phyloP scores from a whole-genome alignment of 371 early-diverging fungal genomes.

The Mortierella sp. region DNA sequence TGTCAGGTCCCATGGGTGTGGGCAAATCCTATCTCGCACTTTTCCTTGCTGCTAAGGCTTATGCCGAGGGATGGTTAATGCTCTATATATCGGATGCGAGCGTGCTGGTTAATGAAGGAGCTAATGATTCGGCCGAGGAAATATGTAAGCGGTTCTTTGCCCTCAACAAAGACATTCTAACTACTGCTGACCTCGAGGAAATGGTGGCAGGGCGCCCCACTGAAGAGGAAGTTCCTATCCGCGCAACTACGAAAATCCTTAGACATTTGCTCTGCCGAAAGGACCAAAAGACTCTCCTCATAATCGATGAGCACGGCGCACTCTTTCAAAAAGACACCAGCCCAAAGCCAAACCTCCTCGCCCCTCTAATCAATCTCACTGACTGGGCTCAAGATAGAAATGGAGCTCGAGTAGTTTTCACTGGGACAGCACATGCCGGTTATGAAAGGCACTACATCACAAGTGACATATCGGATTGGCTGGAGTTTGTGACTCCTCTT shows the following conservation, averaged over 20 bases:
- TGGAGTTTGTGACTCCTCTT: conserved; percentile 27
- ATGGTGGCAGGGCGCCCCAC: not conserved
- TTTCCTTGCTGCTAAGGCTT: conserved; percentile 38
- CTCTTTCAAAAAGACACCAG: conserved; percentile 29
- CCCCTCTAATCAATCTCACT: conserved; percentile 23
- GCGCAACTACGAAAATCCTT: conserved; percentile 10
- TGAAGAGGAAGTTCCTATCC: not conserved
- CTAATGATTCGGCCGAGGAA: not conserved
- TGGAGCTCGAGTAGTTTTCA: conserved; percentile 33
- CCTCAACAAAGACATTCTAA: conserved; percentile 42
- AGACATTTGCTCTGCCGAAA: not conserved
- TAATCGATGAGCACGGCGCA: conserved; percentile 39
- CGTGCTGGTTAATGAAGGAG: not conserved
- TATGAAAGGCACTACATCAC: conserved; percentile 13
- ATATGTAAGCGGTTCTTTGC: conserved; percentile 31
- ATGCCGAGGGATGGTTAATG: conserved; percentile 30
- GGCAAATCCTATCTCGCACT: conserved; percentile 33
- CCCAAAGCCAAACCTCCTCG: conserved; percentile 6
- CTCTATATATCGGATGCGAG: conserved; percentile 36
- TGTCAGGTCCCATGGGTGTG: conserved; percentile 44
- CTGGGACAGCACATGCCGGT: conserved; percentile 7
- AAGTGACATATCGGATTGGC: conserved; percentile 13
- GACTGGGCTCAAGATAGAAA: conserved; percentile 17
- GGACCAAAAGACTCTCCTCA: conserved; percentile 24
- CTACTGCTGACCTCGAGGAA: conserved; percentile 20